Evolutionary conservation across 208 protist genomes (phyloP).

Genomic region (Leishmania amazonensis): DNA sequence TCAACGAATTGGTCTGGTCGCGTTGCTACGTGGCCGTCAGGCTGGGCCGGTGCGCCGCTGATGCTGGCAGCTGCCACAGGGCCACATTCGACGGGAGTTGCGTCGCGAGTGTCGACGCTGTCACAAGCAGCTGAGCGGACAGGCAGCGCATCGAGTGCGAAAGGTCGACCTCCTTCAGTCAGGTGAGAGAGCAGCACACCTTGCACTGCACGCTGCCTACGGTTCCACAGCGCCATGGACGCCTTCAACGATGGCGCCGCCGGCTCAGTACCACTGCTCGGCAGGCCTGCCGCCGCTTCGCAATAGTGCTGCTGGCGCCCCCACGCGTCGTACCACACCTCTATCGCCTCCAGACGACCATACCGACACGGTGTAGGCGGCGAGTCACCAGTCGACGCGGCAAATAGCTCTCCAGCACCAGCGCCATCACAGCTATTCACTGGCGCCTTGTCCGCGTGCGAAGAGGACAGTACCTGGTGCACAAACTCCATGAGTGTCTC

Average conservation of each 20-base stretch:
- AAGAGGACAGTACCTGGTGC: neutral
- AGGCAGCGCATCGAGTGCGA: neutral
- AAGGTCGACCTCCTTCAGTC: neutral
- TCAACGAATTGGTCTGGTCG: neutral
- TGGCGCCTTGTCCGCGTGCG: neutral
- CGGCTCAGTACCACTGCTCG: neutral
- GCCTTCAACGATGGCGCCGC: neutral
- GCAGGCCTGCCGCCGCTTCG: neutral
- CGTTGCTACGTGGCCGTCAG: neutral
- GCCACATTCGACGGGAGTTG: neutral
- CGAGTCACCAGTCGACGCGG: neutral
- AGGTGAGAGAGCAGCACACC: slow-evolving; percentile 7
- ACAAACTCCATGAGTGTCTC: neutral
- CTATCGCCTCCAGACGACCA: neutral
- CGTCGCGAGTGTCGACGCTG: neutral
- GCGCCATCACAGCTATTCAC: neutral
- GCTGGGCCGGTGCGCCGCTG: neutral
- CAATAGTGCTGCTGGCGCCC: neutral
- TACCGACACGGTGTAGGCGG: neutral
- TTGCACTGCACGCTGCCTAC: neutral
- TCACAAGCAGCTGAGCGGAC: neutral
- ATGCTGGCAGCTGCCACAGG: no score
- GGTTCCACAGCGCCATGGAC: slow-evolving; percentile 6
- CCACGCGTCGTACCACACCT: slow-evolving; percentile 16
- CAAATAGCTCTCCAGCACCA: neutral